Evolutionary conservation across 495 filamentous ascomycete genomes (phyloP), one percentile per base, ranked within the genome.

Genomic region (Pyrenopolyporus hunteri): DNA sequence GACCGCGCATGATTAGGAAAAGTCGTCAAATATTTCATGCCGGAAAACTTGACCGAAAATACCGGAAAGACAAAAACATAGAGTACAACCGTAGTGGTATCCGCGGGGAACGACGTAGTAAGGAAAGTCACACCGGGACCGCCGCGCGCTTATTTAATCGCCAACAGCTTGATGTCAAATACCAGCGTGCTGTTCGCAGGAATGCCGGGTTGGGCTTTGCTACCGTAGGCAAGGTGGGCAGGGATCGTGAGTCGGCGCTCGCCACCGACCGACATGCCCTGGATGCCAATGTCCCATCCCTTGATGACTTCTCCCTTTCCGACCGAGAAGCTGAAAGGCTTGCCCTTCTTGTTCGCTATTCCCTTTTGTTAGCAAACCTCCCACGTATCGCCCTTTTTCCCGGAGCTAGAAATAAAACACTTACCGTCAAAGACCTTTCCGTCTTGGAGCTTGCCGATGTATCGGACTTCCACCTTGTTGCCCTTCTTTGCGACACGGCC

Each of bases 271-370:
- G 88, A 78, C 92, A 99, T 97, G 71, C 94, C 94, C 54, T 81
- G 82, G 60, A 99, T 78, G 74, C 94, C 94, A 59, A 97, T 85
- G 72, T 99, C 95, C 94, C 93, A 97, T 64, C 94, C 94, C 83
- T 96, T 93, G 80, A 99, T 98, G 64, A 99, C 94, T 70, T 97
- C 91, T 55, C 92, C 92, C 72, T 84, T 85, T 63, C 95, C 94
- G 44, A 96, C 83, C 76, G 91, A 93, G 87, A 98, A 97, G 65
- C 80, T 83, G 79, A 99, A 99, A 14, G 95, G 93, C 77, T 93
- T 89, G 64, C 94, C 94, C 80, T 93, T 96, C 82, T 96, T 98
- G 83, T 98, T 98, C 64, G 90, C 89, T 92, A 57, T 54, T 28
- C 0, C 43, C 17, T 14, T 37, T 14, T 37, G 50, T 83, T 70